Percentiles rank a stretch among this genome's conserved stretches.
These are phyloP conservation scores for Centella asiatica DNA, from an alignment of 129 eudicot species.

Conservation along the genomic window DNA sequence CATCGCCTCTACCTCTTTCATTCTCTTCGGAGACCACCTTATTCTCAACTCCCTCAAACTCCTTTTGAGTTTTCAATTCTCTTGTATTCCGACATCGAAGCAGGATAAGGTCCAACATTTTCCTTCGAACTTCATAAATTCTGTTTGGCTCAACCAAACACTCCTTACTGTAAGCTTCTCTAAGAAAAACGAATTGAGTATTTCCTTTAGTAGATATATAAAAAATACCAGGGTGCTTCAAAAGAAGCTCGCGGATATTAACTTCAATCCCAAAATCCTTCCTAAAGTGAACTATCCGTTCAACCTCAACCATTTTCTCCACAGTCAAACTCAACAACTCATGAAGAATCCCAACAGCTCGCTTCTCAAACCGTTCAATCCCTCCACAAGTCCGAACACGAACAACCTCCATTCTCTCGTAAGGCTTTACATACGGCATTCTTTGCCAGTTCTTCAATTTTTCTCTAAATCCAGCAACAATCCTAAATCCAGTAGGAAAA, in stretches of 20 bases:
- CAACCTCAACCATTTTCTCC: conserved; percentile 74
- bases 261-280: conserved; percentile 73
- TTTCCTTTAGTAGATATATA: conserved; percentile 64
- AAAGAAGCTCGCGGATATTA: conserved; percentile 64
- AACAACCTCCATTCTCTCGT: conserved; percentile 42
- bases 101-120: conserved; percentile 68
- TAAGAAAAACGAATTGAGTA: conserved; percentile 51
- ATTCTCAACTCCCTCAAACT: conserved; percentile 14
- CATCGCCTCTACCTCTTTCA: conserved; percentile 21
- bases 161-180: conserved; percentile 68
- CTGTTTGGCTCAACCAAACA: conserved; percentile 46
- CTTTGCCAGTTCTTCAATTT: conserved; percentile 81
- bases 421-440: conserved; percentile 70
- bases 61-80: conserved; percentile 28
- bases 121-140: conserved; percentile 54
- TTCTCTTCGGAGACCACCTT: conserved; percentile 17
- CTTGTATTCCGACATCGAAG: conserved; percentile 53
- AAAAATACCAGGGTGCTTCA: conserved; percentile 79
- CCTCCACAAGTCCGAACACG: conserved; percentile 52
- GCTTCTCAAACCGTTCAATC: conserved; percentile 74
- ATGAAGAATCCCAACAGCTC: conserved; percentile 77
- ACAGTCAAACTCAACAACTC: conserved; percentile 77
- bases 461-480: conserved; percentile 50
- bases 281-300: conserved; percentile 62
- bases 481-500: conserved; percentile 72